phyloP scores from a whole-genome alignment of 139 green algal genomes.

The Auxenochlorella protothecoides region DNA sequence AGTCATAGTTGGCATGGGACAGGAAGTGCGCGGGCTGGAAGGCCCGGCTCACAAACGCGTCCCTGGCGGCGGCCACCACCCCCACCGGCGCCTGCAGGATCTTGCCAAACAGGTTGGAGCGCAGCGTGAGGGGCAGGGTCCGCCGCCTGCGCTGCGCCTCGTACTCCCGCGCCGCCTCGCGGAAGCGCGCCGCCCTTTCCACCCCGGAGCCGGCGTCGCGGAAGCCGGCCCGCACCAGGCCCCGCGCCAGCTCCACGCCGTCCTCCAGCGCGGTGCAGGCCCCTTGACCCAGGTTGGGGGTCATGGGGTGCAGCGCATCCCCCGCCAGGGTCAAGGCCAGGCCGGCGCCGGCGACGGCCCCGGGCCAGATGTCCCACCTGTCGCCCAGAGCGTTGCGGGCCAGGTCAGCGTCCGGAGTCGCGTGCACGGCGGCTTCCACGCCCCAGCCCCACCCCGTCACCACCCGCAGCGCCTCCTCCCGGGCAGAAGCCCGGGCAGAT shows the following conservation, averaged over 20 bases:
- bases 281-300: constrained; percentile 50
- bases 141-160: constrained; percentile 31
- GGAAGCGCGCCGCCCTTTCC: constrained; percentile 4
- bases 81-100: constrained; percentile 36
- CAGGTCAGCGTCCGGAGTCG: constrained; percentile 30
- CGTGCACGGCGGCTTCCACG: constrained; percentile 25
- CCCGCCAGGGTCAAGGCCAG: constrained; percentile 48
- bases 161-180: constrained; percentile 32
- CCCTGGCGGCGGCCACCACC: constrained; percentile 28
- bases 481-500: background rate
- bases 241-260: constrained; percentile 42
- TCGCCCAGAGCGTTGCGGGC: constrained; percentile 37
- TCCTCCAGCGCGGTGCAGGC: constrained; percentile 65
- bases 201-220: background rate
- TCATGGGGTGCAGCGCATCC: constrained; percentile 75
- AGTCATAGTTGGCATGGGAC: constrained; percentile 31
- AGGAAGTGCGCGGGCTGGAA: constrained; percentile 46
- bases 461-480: constrained; percentile 21
- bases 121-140: constrained; percentile 30
- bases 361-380: constrained; percentile 24
- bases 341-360: constrained; percentile 9
- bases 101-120: constrained; percentile 33
- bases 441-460: constrained; percentile 42
- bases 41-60: constrained; percentile 27
- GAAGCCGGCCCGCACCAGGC: constrained; percentile 13